Base-by-base conservation (phyloP, 257 asterid species). In the Solanum habrochaites region DNA sequence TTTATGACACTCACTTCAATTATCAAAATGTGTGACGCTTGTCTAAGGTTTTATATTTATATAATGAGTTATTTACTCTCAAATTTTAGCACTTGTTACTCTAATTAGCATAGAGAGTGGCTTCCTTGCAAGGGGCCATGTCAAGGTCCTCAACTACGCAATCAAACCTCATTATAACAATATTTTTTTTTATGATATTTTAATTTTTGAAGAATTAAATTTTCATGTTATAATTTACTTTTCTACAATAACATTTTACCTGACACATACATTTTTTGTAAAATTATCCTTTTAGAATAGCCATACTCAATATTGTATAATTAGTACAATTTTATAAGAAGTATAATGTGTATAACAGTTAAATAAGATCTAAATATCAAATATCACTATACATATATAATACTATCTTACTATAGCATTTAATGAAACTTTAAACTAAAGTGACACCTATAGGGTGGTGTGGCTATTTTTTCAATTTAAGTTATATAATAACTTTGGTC, bases 111-210 rank as follows among this genome's bases (percentile, higher is more conserved):
- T 78, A 14, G 14, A 78, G 15, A 60, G 67, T 58, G 64, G 40
- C 25, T 43, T 77, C 40, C 64, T 77, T 43, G 25, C 15, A 77
- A 43, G 25, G 40, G 45, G 83, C 43, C 64, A 43, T 78, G 37
- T 52, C 62, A 52, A 49, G 58, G 58, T 49, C 8, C 58, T 49
- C 58, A 49, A 49, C 8, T 49, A 49, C 58, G 2, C 58, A 49
- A 49, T 49, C 21, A 49, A 52, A 52, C 23, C 62, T 52, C 1
- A 1, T 52, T 52, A 52, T 52, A 52, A 18, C 1, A 23, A 52
- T 52, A 52, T 52, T 52, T 60, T 0, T 60, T 0, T 0, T 2
- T 21, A 0, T 9, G 6, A 60, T 0, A 8, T 2, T 9, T 4
- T 9, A 23, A 21, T 60, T 60, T 23, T 60, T 4, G 2, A 0